These are phyloP conservation scores for Luffa acutangula DNA, from an alignment of 306 rosid genomes.

Conservation along the genomic window DNA sequence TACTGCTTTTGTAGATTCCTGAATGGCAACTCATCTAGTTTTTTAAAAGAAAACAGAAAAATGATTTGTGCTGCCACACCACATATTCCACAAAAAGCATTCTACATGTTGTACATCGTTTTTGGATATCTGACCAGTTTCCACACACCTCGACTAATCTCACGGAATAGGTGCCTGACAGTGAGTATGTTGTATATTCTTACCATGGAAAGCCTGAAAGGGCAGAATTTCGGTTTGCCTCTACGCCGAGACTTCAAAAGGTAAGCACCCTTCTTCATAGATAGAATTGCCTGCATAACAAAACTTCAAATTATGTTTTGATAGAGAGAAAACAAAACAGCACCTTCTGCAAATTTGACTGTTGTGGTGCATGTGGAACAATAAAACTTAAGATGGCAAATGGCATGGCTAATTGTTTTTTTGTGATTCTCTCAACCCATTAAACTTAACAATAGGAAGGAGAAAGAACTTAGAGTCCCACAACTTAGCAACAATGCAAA, in stretches of 20 bases:
- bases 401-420: neutral
- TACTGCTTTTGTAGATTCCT: neutral
- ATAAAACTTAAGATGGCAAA: neutral
- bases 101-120: neutral
- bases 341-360: neutral
- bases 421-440: neutral
- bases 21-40: neutral
- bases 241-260: slow-evolving; percentile 62
- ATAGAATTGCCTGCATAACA: slow-evolving; percentile 60
- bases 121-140: neutral
- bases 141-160: neutral
- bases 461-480: neutral
- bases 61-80: no score
- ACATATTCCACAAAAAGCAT: neutral
- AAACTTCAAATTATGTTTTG: slow-evolving; percentile 11
- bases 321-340: slow-evolving; percentile 8
- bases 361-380: neutral
- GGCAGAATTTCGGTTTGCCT: slow-evolving; percentile 78
- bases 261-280: slow-evolving; percentile 76
- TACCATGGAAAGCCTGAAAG: slow-evolving; percentile 75
- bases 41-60: neutral
- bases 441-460: neutral
- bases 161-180: neutral
- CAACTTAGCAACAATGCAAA: neutral
- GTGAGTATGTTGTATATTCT: neutral